Evolutionary conservation across 1,284 basidiomycete genomes (phyloP), one percentile per base, ranked within the genome.

Genomic region (Tremellales sp.): DNA sequence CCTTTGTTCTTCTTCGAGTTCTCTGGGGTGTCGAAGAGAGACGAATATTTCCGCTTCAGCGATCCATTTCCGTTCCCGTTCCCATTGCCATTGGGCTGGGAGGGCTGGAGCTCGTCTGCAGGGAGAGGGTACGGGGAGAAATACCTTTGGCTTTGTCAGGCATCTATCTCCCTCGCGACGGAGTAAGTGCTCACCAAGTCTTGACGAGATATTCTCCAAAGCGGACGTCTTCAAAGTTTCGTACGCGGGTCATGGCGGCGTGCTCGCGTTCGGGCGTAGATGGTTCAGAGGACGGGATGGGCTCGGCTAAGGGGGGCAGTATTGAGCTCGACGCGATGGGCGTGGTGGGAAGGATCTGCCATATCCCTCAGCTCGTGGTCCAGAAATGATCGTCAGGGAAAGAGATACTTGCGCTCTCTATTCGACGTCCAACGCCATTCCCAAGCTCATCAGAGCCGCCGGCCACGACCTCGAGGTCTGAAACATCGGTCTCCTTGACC

Each of bases 101-200:
- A n/a, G 32, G 37, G 16, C 7, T 38, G 19, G 19, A 40, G 26
- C 9, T 86, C 84, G 12, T 76, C 73, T 54, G 86, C 82, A 9
- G 77, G 77, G 26, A 86, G 70, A 13, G 88, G 88, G 65, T 91
- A 92, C 1, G 88, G 88, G 2, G 88, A 91, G 68, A 85, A 89
- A 72, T 91, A 90, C 86, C 86, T 88, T 55, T 10, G 5, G 10
- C 29, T 10, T 21, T 45, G 36, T 13, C 18, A n/a, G 27, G 39
- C 16, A 27, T 31, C n/a, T 26, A 14, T 12, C 27, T 39, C 19
- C 7, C 12, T 16, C 43, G 24, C 14, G 26, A 21, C 25, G 14
- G 29, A 27, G 10, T 5, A 9, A 10, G 9, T 9, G 51, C 66
- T 47, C 39, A 71, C 70, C 72, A 72, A n/a, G 71, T 72, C 34